Base-by-base conservation (phyloP, 2,329 filamentous ascomycete genomes). In the Exophiala mesophila region DNA sequence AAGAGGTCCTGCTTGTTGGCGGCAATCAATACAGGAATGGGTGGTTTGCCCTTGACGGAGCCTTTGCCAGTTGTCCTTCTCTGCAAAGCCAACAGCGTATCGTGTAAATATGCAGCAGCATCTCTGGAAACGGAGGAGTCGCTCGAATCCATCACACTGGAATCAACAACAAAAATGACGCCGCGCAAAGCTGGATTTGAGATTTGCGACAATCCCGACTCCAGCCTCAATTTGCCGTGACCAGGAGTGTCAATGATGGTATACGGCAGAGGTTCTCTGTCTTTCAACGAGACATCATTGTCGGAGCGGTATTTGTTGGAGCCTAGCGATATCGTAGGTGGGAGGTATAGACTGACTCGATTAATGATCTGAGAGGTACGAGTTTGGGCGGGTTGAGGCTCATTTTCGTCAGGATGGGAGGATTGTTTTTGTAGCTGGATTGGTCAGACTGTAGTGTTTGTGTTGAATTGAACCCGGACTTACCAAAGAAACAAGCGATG, bases 1-100 rank as follows among this genome's bases (percentile, higher is more conserved):
- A 98, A 98, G 1, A 98, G 73, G 63, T 98, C 92, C 60, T 88
- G 77, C 73, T 98, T 98, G 67, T 97, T 98, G 40, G 88, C 89
- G 2, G 88, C 89, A 23, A 98, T 71, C 24, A 98, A 73, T 5
- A 98, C 74, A 0, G 85, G 81, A 6, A 92, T 73, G 16, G 77
- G 72, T 1, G 73, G 73, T 50, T 74, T 80, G 28, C 47, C 57
- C 49, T 63, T 65, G 16, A 66, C 65, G 16, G 31, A 29, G 9
- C 29, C 31, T 38, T 52, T 52, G 3, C 32, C 39, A 3, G 42
- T 39, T 20, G 77, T 75, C 34, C 82, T 76, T 64, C 82, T 85
- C 69, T 97, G 92, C 45, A 98, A 71, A 3, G 77, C 63, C 3
- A 97, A 73, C n/a, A 98, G 76, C 1, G 94, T 69, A 49, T 97